Conservation (phyloP, 495 filamentous ascomycete genomes). For the Penicillium egyptiacum region DNA sequence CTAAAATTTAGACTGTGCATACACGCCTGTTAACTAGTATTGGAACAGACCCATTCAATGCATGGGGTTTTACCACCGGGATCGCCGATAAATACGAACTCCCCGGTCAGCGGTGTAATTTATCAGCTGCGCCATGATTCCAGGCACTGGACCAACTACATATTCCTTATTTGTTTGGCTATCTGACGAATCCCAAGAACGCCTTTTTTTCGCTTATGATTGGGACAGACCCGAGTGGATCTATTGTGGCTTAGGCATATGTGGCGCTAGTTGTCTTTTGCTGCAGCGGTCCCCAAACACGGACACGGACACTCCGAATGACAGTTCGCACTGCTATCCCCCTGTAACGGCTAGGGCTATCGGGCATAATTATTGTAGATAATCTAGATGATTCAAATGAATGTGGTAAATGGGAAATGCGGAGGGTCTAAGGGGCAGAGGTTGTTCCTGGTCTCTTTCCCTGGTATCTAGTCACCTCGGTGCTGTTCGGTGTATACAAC, state of each 20-base stretch:
- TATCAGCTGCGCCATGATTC: constrained; percentile 26
- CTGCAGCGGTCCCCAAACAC: constrained; percentile 18
- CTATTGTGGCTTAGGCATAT: constrained; percentile 22
- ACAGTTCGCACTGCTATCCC: background rate
- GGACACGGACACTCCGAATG: constrained; percentile 24
- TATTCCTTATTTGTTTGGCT: background rate
- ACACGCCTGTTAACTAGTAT: background rate
- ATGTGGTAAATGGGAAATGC: background rate
- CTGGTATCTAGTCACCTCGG: background rate
- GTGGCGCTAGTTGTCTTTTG: constrained; percentile 20
- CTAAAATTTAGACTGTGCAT: constrained; percentile 7
- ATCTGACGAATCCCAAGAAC: background rate
- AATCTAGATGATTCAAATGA: background rate
- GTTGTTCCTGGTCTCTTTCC: background rate
- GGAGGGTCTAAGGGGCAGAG: background rate
- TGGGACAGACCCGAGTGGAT: background rate
- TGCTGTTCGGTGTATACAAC: background rate
- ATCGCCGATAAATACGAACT: constrained; percentile 25
- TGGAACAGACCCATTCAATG: background rate
- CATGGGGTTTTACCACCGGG: constrained; percentile 16
- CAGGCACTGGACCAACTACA: constrained; percentile 6
- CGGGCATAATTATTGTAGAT: constrained; percentile 1
- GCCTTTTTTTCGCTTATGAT: background rate
- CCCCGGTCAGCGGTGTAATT: constrained; percentile 20
- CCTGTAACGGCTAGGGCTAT: constrained; percentile 18